Conservation (phyloP, 345 rosid genomes). For the Anastatica hierochuntica region DNA sequence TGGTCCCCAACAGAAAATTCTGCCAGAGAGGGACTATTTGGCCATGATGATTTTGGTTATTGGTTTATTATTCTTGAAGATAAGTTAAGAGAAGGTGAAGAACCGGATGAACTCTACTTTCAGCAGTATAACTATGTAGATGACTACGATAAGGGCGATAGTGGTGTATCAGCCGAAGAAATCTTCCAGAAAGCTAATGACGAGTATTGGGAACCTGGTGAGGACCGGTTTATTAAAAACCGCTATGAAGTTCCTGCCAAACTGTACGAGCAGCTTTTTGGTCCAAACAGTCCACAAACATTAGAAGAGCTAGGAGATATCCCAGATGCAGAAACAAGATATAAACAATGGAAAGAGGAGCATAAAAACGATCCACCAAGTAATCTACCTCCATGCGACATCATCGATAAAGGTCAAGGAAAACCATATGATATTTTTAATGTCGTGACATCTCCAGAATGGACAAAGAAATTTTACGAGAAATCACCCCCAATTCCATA, state of each 20-base stretch:
- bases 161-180: constrained; percentile 64
- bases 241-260: constrained; percentile 84
- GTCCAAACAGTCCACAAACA: constrained; percentile 89
- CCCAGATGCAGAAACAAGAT: constrained; percentile 75
- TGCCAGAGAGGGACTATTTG: constrained; percentile 77
- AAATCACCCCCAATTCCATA: constrained; percentile 74
- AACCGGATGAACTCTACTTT: constrained; percentile 84
- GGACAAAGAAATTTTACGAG: constrained; percentile 59
- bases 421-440: constrained; percentile 65
- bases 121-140: constrained; percentile 87
- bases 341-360: constrained; percentile 60
- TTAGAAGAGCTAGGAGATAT: constrained; percentile 67
- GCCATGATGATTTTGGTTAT: constrained; percentile 91
- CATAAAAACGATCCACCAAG: constrained; percentile 90
- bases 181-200: constrained; percentile 68
- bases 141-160: constrained; percentile 88
- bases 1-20: constrained; percentile 86
- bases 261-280: constrained; percentile 80
- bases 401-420: constrained; percentile 70
- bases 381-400: constrained; percentile 67
- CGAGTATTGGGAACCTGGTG: constrained; percentile 98
- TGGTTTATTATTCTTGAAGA: constrained; percentile 93
- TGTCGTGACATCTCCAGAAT: constrained; percentile 38
- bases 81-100: constrained; percentile 73
- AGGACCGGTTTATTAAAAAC: constrained; percentile 64